These are phyloP conservation scores for Ogataea henricii DNA, from an alignment of 805 yeast species.

Conservation along the genomic window DNA sequence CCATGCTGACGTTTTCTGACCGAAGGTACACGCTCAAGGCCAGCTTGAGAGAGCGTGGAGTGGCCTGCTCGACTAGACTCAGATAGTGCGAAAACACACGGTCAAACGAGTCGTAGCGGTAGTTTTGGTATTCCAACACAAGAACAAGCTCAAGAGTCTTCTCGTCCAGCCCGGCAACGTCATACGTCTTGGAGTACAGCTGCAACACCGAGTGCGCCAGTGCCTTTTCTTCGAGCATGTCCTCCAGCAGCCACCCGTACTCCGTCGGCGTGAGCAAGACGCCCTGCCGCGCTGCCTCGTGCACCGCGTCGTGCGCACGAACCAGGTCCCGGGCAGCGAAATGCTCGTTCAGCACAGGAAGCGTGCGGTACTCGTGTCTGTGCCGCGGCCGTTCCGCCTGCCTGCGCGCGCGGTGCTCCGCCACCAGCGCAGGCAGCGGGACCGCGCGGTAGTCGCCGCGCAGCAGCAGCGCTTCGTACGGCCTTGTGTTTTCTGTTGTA, in stretches of 20 bases:
- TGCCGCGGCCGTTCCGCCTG: not conserved
- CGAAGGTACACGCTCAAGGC: constrained; percentile 31
- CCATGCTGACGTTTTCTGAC: constrained; percentile 29
- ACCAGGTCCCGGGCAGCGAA: not conserved
- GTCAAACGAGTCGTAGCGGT: constrained; percentile 29
- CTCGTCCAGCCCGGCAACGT: constrained; percentile 17
- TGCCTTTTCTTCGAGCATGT: constrained; percentile 15
- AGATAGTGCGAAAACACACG: constrained; percentile 23
- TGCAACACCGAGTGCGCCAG: constrained; percentile 23
- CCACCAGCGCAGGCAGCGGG: not conserved
- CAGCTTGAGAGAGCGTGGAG: constrained; percentile 20
- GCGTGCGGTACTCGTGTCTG: constrained; percentile 2
- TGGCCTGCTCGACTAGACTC: constrained; percentile 12
- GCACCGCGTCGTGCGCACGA: constrained; percentile 9
- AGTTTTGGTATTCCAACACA: constrained; percentile 20
- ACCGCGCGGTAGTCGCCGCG: not conserved
- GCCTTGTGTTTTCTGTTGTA: constrained; percentile 7
- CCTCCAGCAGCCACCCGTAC: constrained; percentile 26
- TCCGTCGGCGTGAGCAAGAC: constrained; percentile 24
- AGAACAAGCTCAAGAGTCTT: constrained; percentile 22
- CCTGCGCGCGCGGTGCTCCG: not conserved
- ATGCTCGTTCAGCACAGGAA: constrained; percentile 8
- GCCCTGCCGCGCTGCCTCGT: constrained; percentile 5
- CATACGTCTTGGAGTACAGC: constrained; percentile 21
- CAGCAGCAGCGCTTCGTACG: constrained; percentile 13